phyloP scores from a whole-genome alignment of 2,329 filamentous ascomycete genomes.

The Fonsecaea monophora region DNA sequence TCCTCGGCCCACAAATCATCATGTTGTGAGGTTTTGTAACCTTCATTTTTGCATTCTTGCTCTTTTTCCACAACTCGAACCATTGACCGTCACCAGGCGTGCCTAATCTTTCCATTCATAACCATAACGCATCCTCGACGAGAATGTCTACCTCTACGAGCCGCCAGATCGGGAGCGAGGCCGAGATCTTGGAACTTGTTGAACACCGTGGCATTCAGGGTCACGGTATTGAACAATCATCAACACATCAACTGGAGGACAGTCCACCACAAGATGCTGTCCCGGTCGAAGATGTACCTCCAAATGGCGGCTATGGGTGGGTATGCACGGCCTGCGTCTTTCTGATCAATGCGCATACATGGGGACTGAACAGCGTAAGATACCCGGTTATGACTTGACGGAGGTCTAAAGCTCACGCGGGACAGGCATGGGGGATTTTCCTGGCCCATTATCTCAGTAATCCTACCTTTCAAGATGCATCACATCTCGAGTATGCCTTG shows the following conservation, averaged over 20 bases:
- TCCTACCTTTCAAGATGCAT: conserved; percentile 41
- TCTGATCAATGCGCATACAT: conserved; percentile 44
- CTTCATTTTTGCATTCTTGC: background rate
- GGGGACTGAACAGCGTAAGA: conserved; percentile 43
- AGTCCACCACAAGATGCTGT: conserved; percentile 25
- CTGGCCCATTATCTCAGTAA: conserved; percentile 50
- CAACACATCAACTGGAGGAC: background rate
- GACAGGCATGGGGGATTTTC: conserved; percentile 50
- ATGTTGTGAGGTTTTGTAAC: background rate
- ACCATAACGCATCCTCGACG: background rate
- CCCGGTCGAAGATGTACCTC: conserved; percentile 26
- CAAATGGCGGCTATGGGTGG: conserved; percentile 47
- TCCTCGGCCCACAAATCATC: background rate
- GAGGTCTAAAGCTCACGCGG: background rate
- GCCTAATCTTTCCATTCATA: background rate
- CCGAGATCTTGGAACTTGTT: conserved; percentile 9
- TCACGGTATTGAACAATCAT: background rate
- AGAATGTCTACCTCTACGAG: background rate
- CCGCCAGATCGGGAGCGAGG: background rate
- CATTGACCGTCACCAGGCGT: background rate
- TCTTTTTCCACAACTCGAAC: background rate
- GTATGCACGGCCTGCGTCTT: conserved; percentile 40
- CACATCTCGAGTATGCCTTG: conserved; percentile 43
- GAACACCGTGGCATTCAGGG: background rate
- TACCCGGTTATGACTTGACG: background rate